phyloP scores from a whole-genome alignment of 805 yeast species.

The Candida jianshihensis region DNA sequence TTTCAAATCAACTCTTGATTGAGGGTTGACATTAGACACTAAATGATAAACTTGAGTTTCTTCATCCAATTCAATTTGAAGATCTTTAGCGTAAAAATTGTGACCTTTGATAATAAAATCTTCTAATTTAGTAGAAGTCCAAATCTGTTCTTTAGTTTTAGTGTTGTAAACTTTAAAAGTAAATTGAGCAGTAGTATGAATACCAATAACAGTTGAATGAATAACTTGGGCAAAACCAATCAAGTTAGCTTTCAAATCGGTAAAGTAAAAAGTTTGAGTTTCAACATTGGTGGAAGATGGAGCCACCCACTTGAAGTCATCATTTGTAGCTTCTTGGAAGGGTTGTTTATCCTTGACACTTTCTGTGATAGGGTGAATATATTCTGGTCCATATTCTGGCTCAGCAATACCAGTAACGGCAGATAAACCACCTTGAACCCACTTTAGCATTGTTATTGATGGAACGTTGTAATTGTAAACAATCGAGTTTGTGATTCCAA shows the following conservation, averaged over 20 bases:
- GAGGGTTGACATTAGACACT: constrained; percentile 59
- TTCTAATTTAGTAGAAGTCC: constrained; percentile 91
- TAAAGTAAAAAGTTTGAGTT: constrained; percentile 88
- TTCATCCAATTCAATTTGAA: constrained; percentile 54
- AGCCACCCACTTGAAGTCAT: constrained; percentile 67
- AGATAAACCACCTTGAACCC: constrained; percentile 83
- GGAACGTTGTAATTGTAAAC: neutral
- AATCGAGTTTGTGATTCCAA: neutral
- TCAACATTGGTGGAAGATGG: constrained; percentile 89
- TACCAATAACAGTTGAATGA: constrained; percentile 85
- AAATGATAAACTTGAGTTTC: constrained; percentile 47
- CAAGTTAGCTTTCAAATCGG: constrained; percentile 51
- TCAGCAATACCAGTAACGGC: constrained; percentile 96
- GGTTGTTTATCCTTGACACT: constrained; percentile 50
- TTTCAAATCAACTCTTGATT: constrained; percentile 62
- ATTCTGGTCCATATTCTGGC: constrained; percentile 92
- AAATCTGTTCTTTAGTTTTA: constrained; percentile 41
- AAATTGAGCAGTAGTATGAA: constrained; percentile 88
- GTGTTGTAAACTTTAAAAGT: constrained; percentile 74
- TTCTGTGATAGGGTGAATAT: constrained; percentile 77
- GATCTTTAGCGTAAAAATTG: constrained; percentile 71
- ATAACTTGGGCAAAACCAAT: constrained; percentile 91
- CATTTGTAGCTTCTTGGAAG: constrained; percentile 48
- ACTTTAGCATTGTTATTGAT: constrained; percentile 66
- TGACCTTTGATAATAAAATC: constrained; percentile 68